These are phyloP conservation scores for Polysphondylium violaceum DNA, from an alignment of 78 protist species.

Conservation along the genomic window DNA sequence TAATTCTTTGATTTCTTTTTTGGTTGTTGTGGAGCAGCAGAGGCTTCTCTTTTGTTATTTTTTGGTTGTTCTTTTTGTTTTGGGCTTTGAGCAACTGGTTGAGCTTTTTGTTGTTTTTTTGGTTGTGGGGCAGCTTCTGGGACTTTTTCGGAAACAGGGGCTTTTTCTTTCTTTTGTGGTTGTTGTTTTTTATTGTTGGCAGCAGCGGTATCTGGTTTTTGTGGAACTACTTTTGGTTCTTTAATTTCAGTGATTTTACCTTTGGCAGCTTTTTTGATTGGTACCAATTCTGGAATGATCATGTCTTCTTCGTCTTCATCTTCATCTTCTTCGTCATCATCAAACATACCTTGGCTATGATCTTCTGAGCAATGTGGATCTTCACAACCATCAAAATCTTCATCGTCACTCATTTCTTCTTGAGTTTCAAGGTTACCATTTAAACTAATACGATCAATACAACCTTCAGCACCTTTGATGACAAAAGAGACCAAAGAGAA, in stretches of 20 bases:
- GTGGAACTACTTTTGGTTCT: too few species aligned
- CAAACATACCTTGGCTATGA: too few species aligned
- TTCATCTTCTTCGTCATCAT: slow-evolving; percentile 25
- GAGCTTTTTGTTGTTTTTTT: too few species aligned
- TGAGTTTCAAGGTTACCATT: neutral
- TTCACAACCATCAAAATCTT: slow-evolving; percentile 28
- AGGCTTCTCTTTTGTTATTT: too few species aligned
- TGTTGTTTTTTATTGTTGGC: slow-evolving; percentile 1
- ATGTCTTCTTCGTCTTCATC: neutral
- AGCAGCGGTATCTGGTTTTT: too few species aligned
- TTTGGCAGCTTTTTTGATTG: neutral
- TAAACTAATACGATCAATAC: neutral
- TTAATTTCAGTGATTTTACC: neutral
- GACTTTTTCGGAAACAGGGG: neutral
- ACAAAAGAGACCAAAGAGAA: neutral
- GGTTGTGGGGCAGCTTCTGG: neutral
- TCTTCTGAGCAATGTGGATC: neutral
- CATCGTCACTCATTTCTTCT: neutral
- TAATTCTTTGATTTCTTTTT: too few species aligned
- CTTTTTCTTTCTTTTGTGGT: neutral
- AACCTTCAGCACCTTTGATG: neutral
- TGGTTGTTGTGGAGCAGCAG: slow-evolving; percentile 23
- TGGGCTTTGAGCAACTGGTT: too few species aligned
- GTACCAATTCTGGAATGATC: slow-evolving; percentile 7
- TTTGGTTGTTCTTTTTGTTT: too few species aligned